Evolutionary conservation across 306 rosid species (phyloP), one percentile per base, ranked within the genome.

Genomic region (Vicia villosa): DNA sequence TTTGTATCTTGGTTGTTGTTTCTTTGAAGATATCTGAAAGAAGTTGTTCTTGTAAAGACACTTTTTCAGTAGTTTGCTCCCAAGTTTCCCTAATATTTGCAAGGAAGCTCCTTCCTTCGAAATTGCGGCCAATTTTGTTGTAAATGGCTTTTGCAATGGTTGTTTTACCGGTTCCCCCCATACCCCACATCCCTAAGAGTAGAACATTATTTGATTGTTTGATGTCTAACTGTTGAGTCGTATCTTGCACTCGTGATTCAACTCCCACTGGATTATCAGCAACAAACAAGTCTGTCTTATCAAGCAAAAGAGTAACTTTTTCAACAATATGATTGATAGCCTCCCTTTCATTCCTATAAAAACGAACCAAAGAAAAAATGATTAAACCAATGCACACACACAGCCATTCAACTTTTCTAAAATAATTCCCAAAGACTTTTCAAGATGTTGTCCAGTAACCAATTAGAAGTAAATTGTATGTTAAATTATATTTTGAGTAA

Each of bases 241-340:
- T 43, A 5, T 52, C 72, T 32, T 12, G 62, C 4, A 55, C 54
- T n/a, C 46, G 67, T 10, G 42, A 0, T 21, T 46, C 37, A n/a
- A 78, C 42, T 40, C 69, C 77, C 22, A 72, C 78, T 3, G 66
- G 74, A 32, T 66, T 3, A 1, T 58, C 20, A 4, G 62, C 67
- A 46, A 75, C 0, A 0, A 71, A 55, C 73, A 74, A 74, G 4
- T 34, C 40, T 32, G 79, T 32, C 26, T 15, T 66, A 28, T 74
- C 68, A 14, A 74, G 14, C 43, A 50, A 73, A 11, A 7, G 15
- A 0, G 22, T 50, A 15, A 68, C 69, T 5, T 32, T 19, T 60
- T 46, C 69, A 45, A 57, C 54, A 43, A 66, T 28, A 8, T 37
- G 11, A 37, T 46, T 20, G 30, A 67, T 57, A 46, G 13, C 45